These are phyloP conservation scores for Xylaria sp. DNA, from an alignment of 2,329 filamentous ascomycete genomes.

Conservation along the genomic window DNA sequence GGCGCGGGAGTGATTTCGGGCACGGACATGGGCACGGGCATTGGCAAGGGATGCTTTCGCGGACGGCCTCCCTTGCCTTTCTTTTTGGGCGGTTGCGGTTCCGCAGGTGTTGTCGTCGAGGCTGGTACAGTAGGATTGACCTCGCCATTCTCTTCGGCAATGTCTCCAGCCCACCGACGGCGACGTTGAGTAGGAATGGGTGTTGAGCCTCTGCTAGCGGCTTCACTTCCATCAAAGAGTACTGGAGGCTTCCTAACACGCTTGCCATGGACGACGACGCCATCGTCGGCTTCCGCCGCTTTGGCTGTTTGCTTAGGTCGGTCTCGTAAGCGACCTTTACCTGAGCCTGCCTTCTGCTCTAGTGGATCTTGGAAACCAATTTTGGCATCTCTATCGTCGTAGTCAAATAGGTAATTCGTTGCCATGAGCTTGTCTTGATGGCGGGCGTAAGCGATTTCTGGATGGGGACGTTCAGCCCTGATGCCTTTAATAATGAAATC, in stretches of 20 bases:
- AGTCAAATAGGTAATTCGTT: conserved; percentile 65
- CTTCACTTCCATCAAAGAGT: conserved; percentile 56
- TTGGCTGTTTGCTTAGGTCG: conserved; percentile 64
- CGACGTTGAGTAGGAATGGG: conserved; percentile 46
- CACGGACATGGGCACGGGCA: conserved; percentile 19
- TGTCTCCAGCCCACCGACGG: conserved; percentile 34
- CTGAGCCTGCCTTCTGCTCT: conserved; percentile 60
- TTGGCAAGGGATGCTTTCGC: conserved; percentile 38
- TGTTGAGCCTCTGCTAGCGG: conserved; percentile 58
- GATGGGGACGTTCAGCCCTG: conserved; percentile 50
- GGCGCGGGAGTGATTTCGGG: conserved; percentile 27
- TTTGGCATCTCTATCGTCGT: conserved; percentile 62
- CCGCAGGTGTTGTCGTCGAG: conserved; percentile 22
- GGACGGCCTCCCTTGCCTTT: conserved; percentile 41
- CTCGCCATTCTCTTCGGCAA: conserved; percentile 35
- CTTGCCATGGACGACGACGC: conserved; percentile 56
- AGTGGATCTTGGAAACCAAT: conserved; percentile 65
- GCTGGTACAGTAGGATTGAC: conserved; percentile 16
- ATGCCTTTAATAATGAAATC: conserved; percentile 62
- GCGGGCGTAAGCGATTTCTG: conserved; percentile 51
- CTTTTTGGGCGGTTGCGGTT: conserved; percentile 39
- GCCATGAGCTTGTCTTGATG: conserved; percentile 65
- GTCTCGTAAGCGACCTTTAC: conserved; percentile 61
- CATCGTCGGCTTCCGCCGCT: conserved; percentile 59
- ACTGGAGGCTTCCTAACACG: conserved; percentile 59